These are phyloP conservation scores for Neurospora sp. DNA, from an alignment of 495 filamentous ascomycete genomes.

Conservation along the genomic window DNA sequence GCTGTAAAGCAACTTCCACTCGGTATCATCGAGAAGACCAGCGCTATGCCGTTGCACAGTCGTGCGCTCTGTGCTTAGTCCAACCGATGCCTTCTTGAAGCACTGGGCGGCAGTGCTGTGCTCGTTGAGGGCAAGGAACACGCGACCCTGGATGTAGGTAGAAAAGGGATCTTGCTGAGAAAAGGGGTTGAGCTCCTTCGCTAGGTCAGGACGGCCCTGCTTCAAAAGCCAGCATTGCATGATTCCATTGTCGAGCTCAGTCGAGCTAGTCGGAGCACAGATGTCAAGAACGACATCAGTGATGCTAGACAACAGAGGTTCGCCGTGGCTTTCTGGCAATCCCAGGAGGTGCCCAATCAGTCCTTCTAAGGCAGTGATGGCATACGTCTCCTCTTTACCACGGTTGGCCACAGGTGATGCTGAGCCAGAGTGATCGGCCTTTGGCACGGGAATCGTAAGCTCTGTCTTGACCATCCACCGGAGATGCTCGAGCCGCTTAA, in stretches of 20 bases:
- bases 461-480: slow-evolving; percentile 64
- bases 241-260: slow-evolving; percentile 36
- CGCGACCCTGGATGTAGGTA: slow-evolving; percentile 75
- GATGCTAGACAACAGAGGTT: slow-evolving; percentile 33
- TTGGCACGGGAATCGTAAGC: slow-evolving; percentile 29
- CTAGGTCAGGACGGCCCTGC: slow-evolving; percentile 58
- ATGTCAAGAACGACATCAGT: slow-evolving; percentile 45
- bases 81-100: slow-evolving; percentile 75
- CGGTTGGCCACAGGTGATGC: slow-evolving; percentile 18
- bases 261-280: slow-evolving; percentile 40
- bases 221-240: slow-evolving; percentile 65
- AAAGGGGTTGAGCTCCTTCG: slow-evolving; percentile 65
- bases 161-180: slow-evolving; percentile 57
- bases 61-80: slow-evolving; percentile 43
- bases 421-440: slow-evolving; percentile 21
- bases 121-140: slow-evolving; percentile 63
- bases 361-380: slow-evolving; percentile 41
- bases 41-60: slow-evolving; percentile 36
- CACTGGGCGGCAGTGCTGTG: slow-evolving; percentile 59
- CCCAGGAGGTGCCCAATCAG: slow-evolving; percentile 40
- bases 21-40: slow-evolving; percentile 58
- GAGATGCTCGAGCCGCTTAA: slow-evolving; percentile 68
- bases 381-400: slow-evolving; percentile 25
- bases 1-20: slow-evolving; percentile 60
- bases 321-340: slow-evolving; percentile 24